Percentiles rank a stretch among this genome's conserved stretches.
phyloP scores from a whole-genome alignment of 176 grass and related monocot species.

The Carex littledalei region DNA sequence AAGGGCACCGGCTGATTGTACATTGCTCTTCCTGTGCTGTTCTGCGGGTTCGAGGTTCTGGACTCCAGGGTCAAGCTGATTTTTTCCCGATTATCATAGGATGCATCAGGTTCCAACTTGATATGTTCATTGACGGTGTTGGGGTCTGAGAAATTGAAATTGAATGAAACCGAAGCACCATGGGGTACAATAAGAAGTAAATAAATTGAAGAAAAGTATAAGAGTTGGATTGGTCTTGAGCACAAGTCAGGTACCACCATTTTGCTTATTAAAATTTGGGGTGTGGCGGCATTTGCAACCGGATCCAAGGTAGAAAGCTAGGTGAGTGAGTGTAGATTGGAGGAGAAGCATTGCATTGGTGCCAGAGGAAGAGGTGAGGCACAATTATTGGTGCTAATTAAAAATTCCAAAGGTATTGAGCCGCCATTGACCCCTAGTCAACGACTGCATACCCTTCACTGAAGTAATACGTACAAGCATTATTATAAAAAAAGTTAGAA shows the following conservation, averaged over 20 bases:
- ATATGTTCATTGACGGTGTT: background rate
- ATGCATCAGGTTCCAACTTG: background rate
- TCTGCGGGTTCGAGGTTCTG: background rate
- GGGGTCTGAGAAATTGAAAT: constrained; percentile 34
- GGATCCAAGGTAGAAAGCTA: no score
- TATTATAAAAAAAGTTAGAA: no score
- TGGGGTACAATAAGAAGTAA: background rate
- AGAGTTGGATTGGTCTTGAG: background rate
- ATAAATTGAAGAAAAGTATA: background rate
- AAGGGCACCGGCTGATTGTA: constrained; percentile 25
- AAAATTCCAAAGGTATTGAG: no score
- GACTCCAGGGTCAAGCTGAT: background rate
- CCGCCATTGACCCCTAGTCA: no score
- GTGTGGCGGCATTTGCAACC: no score
- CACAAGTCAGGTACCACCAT: background rate
- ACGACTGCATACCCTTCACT: no score
- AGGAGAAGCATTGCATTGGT: no score
- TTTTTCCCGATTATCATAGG: no score
- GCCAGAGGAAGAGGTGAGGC: no score
- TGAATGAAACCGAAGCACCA: constrained; percentile 36
- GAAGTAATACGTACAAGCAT: no score
- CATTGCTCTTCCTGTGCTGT: constrained; percentile 13
- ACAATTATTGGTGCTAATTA: no score
- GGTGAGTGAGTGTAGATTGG: no score
- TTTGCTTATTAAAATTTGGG: background rate